Percentiles rank a stretch among this genome's conserved stretches.
Conservation (phyloP, 225 moss, liverwort and hornwort genomes). For the Lunularia cruciata region DNA sequence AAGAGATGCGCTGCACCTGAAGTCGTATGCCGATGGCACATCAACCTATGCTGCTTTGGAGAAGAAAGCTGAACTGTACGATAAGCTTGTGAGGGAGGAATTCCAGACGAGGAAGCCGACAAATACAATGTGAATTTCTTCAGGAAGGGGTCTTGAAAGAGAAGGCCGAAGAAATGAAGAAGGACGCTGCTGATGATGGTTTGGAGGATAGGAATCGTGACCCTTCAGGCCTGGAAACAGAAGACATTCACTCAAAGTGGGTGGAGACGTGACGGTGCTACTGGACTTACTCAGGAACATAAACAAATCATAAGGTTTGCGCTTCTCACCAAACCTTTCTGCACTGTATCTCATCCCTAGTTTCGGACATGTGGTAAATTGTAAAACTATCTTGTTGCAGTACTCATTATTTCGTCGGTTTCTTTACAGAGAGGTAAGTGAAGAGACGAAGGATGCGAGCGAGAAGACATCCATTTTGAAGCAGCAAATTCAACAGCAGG, state of each 20-base stretch:
- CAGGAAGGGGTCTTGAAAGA: conserved; percentile 72
- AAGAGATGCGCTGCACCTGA: conserved; percentile 81
- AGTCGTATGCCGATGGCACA: conserved; percentile 62
- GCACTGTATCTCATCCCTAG: neutral
- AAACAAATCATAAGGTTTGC: conserved; percentile 62
- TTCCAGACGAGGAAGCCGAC: conserved; percentile 73
- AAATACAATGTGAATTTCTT: conserved; percentile 84
- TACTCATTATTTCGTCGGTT: too few relatives aligned
- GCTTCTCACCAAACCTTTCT: neutral
- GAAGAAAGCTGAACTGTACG: conserved; percentile 95
- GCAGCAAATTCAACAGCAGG: conserved; percentile 64
- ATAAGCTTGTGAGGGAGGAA: conserved; percentile 81
- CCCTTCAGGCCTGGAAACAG: conserved; percentile 27
- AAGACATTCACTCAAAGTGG: conserved; percentile 32
- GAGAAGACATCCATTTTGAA: conserved; percentile 75
- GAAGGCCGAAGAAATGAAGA: conserved; percentile 76
- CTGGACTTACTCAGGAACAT: conserved; percentile 71
- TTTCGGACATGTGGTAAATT: too few relatives aligned
- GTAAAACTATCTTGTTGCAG: too few relatives aligned
- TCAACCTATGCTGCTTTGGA: conserved; percentile 83
- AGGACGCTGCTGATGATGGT: conserved; percentile 34
- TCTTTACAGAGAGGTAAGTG: conserved; percentile 83
- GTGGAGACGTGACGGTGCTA: conserved; percentile 48
- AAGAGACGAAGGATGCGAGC: conserved; percentile 78
- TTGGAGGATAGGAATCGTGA: conserved; percentile 12